Conservation (phyloP, 108 stramenopile genomes). For the Cyclotella atomus region DNA sequence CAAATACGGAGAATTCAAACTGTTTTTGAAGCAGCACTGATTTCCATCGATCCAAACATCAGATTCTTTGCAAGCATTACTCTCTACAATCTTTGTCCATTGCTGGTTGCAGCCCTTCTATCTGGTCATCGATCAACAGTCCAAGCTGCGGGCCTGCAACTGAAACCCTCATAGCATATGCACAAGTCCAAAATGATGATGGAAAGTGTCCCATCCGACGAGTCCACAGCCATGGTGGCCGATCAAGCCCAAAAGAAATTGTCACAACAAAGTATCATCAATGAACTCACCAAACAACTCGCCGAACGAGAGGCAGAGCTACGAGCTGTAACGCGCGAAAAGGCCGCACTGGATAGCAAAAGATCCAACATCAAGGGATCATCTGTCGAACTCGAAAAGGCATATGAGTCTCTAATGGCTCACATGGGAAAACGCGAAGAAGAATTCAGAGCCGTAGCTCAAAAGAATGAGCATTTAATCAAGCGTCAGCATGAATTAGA, state of each 20-base stretch:
- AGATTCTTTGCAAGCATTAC: no score
- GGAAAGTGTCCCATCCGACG: conserved; percentile 3
- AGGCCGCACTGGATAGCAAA: conserved; percentile 1
- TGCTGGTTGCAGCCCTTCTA: no score
- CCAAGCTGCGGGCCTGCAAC: no score
- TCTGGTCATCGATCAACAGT: no score
- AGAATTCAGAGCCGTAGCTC: background rate
- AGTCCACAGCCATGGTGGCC: conserved; percentile 2
- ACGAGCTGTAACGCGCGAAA: conserved; percentile 1
- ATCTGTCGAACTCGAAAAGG: background rate
- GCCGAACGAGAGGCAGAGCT: conserved; percentile 14
- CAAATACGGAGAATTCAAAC: no score
- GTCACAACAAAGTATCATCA: conserved; percentile 16
- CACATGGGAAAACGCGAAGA: conserved; percentile 19
- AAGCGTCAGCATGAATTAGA: conserved; percentile 18
- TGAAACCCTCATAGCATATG: background rate
- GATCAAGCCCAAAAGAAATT: background rate
- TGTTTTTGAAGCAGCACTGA: no score
- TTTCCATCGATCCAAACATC: no score
- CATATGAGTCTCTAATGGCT: conserved; percentile 20
- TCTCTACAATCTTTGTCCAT: no score
- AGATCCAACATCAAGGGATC: background rate
- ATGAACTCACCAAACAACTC: conserved; percentile 22
- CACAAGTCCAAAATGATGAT: background rate
- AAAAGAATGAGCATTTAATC: conserved; percentile 3